phyloP scores from a whole-genome alignment of 495 filamentous ascomycete species.

The Podospora comata region DNA sequence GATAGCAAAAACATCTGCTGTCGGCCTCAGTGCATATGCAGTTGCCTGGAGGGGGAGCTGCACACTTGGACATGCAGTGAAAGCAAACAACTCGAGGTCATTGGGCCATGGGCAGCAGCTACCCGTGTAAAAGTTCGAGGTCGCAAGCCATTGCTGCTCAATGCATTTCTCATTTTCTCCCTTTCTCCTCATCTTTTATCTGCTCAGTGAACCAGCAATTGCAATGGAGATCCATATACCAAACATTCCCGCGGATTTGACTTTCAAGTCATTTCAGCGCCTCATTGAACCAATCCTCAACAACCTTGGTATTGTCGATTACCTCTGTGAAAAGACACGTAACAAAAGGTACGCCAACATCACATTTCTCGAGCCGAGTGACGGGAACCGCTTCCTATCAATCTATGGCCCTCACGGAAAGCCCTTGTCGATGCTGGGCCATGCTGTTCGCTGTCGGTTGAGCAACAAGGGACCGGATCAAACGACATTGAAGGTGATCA shows the following conservation, averaged over 20 bases:
- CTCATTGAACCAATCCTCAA: slow-evolving; percentile 36
- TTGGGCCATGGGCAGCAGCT: not conserved
- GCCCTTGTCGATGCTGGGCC: slow-evolving; percentile 37
- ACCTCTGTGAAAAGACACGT: slow-evolving; percentile 34
- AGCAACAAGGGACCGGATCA: slow-evolving; percentile 42
- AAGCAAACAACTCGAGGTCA: not conserved
- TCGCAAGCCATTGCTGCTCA: not conserved
- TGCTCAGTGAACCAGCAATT: not conserved
- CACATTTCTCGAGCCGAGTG: slow-evolving; percentile 35
- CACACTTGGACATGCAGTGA: not conserved
- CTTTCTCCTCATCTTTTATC: not conserved
- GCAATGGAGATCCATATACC: slow-evolving; percentile 44
- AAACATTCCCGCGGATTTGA: slow-evolving; percentile 37
- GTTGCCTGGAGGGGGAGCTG: not conserved
- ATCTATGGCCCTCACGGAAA: slow-evolving; percentile 19
- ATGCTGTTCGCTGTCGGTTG: slow-evolving; percentile 38
- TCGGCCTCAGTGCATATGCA: not conserved
- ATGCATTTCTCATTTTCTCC: not conserved
- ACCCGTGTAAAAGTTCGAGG: not conserved
- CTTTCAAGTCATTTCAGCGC: slow-evolving; percentile 29
- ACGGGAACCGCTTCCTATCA: slow-evolving; percentile 41
- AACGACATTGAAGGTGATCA: slow-evolving; percentile 39
- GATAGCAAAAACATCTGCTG: not conserved
- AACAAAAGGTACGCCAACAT: slow-evolving; percentile 30
- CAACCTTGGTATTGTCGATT: slow-evolving; percentile 36